Evolutionary conservation across 805 yeast genomes (phyloP), one percentile per base, ranked within the genome.

Genomic region (Ogataea glucozyma): DNA sequence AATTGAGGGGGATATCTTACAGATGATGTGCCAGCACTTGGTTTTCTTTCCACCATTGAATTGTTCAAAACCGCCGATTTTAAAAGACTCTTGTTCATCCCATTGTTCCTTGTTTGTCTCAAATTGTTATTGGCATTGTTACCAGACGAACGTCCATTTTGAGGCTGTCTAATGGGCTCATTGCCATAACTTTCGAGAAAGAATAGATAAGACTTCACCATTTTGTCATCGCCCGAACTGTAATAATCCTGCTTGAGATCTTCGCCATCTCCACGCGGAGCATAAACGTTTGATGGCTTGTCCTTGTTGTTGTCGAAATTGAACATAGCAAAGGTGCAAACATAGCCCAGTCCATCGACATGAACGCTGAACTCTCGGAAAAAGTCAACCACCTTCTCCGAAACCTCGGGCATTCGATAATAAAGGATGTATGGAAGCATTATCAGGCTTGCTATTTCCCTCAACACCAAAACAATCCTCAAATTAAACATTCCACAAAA

Each of bases 331-430:
- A 83, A 88, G 22, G 88, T 83, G 59, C 98, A 91, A 27, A 93
- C 96, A 57, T 90, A 85, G 0, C 99, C 99, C 30, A 93, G 69
- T 0, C 97, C 98, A 66, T 90, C 97, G 36, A 90, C 88, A 61
- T 91, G 93, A 10, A 89, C 82, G 10, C 96, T 82, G 52, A 79
- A 84, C 46, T 91, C 97, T 43, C 98, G 69, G 62, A 91, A 88
- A 58, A 93, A 93, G 58, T 93, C 98, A 23, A 93, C 78, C 33
- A 93, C 85, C 20, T 79, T 72, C 21, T 85, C 90, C 11, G 91
- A 71, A 19, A 80, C 74, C 38, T 75, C 74, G 3, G 97, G 88
- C 20, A 93, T 69, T 14, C 88, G 79, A 58, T 84, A 81, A 85
- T 96, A 89, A 14, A 93, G 67, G n/a, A 93, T 78, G 48, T 89